These are phyloP conservation scores for Polyporus tsugae DNA, from an alignment of 1,284 basidiomycete species.

Conservation along the genomic window DNA sequence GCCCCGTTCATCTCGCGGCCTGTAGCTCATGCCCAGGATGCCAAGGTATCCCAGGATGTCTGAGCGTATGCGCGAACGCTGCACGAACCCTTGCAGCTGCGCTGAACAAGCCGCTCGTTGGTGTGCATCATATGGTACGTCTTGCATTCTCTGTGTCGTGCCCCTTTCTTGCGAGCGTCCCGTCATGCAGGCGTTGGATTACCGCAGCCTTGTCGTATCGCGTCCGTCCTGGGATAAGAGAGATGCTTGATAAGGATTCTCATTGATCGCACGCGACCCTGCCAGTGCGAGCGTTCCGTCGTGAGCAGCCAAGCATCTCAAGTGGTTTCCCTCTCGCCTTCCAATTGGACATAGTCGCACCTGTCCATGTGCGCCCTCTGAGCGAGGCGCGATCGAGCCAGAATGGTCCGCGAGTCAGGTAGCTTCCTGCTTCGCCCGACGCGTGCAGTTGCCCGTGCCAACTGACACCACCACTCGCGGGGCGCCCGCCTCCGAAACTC, in stretches of 20 bases:
- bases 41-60: slow-evolving; percentile 80
- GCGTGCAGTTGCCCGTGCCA: too few species aligned
- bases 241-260: neutral
- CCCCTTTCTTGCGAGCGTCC: neutral
- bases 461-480: too few species aligned
- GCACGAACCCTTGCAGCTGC: slow-evolving; percentile 86
- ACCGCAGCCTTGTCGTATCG: neutral
- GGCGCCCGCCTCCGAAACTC: too few species aligned
- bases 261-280: neutral
- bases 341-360: too few species aligned
- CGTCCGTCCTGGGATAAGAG: neutral
- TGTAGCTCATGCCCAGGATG: neutral
- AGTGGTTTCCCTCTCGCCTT: neutral
- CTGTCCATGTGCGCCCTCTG: neutral
- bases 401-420: neutral
- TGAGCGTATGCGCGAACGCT: slow-evolving; percentile 79
- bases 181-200: neutral
- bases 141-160: neutral
- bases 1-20: neutral
- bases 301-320: neutral
- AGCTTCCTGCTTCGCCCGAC: too few species aligned
- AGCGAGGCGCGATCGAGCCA: neutral
- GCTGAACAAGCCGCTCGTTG: slow-evolving; percentile 81
- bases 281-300: neutral
- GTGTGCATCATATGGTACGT: slow-evolving; percentile 93